A percentile compares a stretch with the other conserved stretches of the same genome.
These are phyloP conservation scores for Linanthus parryae DNA, from an alignment of 148 eudicot genomes.

Conservation along the genomic window DNA sequence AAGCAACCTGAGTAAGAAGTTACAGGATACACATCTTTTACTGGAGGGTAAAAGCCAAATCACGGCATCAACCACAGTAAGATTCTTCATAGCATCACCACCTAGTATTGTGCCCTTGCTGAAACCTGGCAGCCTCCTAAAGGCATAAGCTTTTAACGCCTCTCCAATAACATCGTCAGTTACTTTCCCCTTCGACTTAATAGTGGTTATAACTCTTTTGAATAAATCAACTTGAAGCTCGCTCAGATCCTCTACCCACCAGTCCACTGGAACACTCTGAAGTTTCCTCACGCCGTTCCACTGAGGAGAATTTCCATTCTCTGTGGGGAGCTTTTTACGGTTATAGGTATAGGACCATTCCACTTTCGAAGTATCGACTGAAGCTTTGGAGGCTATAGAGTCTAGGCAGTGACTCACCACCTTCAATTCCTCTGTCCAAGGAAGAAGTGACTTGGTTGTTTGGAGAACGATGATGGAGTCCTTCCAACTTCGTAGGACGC, in stretches of 20 bases:
- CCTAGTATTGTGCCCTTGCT: constrained; percentile 50
- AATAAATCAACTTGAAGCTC: constrained; percentile 72
- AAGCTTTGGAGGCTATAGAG: constrained; percentile 71
- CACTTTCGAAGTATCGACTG: constrained; percentile 62
- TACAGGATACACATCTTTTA: constrained; percentile 51
- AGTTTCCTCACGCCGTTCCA: constrained; percentile 66
- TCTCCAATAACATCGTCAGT: constrained; percentile 59
- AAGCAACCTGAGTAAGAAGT: constrained; percentile 61
- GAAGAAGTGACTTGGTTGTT: constrained; percentile 58
- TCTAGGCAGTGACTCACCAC: constrained; percentile 66
- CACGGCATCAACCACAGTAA: constrained; percentile 49
- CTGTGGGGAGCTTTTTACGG: constrained; percentile 51
- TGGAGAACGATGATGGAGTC: constrained; percentile 90
- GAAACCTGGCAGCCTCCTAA: constrained; percentile 55
- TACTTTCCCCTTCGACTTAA: constrained; percentile 53
- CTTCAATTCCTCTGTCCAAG: constrained; percentile 81
- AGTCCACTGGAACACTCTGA: constrained; percentile 68
- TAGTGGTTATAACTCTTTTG: constrained; percentile 55
- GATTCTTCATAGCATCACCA: constrained; percentile 46
- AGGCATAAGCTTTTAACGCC: constrained; percentile 61
- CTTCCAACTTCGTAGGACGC: constrained; percentile 86
- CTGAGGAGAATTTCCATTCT: constrained; percentile 43
- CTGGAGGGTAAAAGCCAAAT: constrained; percentile 52
- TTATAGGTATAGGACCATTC: constrained; percentile 97
- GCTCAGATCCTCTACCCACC: constrained; percentile 95